These are phyloP conservation scores for Aspergillus steynii DNA, from an alignment of 495 filamentous ascomycete species.

Conservation along the genomic window DNA sequence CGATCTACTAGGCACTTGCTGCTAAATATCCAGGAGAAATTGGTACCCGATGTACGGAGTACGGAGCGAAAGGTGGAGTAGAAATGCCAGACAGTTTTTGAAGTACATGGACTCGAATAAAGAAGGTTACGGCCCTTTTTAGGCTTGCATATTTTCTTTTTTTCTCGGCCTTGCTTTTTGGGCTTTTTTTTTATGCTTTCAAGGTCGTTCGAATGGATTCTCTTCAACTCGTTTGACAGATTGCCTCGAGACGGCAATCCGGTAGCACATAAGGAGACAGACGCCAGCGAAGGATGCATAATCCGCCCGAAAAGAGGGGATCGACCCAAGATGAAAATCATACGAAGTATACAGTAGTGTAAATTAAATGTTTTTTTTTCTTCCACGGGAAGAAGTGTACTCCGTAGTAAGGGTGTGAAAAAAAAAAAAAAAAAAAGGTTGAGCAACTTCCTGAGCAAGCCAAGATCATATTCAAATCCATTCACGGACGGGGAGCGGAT, in stretches of 20 bases:
- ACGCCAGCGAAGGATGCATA: conserved; percentile 11
- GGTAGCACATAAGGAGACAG: conserved; percentile 10
- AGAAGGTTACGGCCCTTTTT: conserved; percentile 13
- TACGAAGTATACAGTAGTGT: conserved; percentile 1
- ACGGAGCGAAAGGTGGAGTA: conserved; percentile 2
- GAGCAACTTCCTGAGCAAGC: conserved; percentile 6
- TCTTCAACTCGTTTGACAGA: conserved; percentile 13
- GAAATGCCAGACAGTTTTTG: conserved; percentile 3
- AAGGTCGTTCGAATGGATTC: conserved; percentile 3
- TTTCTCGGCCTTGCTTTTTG: conserved; percentile 4
- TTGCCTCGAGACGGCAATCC: conserved; percentile 13
- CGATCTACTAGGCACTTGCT: neutral
- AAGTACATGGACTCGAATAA: neutral
- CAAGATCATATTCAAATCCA: conserved; percentile 12
- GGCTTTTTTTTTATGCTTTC: conserved; percentile 9
- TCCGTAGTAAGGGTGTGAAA: neutral
- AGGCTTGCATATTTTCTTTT: neutral
- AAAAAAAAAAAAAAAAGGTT: conserved; percentile 8
- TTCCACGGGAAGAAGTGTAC: too few species aligned
- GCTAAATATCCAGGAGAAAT: conserved; percentile 7
- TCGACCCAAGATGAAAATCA: conserved; percentile 17
- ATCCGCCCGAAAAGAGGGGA: conserved; percentile 9
- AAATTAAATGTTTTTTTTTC: neutral
- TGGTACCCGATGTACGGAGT: conserved; percentile 5
- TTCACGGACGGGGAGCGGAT: conserved; percentile 37